phyloP scores from a whole-genome alignment of 169 alveolate species.

The Plasmodium berghei region DNA sequence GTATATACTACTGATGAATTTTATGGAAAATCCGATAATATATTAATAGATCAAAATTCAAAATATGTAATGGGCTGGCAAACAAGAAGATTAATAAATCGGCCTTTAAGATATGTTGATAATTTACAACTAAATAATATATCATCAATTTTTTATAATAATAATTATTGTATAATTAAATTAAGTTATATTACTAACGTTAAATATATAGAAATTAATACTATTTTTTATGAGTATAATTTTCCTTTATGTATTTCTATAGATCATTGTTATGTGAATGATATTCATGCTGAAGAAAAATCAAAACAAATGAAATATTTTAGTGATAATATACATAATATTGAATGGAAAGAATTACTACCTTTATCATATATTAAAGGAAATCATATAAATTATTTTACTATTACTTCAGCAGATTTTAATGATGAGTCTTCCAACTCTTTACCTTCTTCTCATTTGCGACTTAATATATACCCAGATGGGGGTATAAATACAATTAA shows the following conservation, averaged over 20 bases:
- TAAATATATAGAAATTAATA: constrained; percentile 74
- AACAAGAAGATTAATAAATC: constrained; percentile 65
- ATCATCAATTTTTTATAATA: constrained; percentile 54
- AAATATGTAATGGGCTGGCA: constrained; percentile 77
- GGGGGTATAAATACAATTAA: constrained; percentile 76
- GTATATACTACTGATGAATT: constrained; percentile 77
- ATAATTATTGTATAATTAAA: constrained; percentile 73
- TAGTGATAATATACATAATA: constrained; percentile 54
- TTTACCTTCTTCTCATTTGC: constrained; percentile 52
- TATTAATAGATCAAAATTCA: constrained; percentile 58
- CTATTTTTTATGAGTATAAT: constrained; percentile 76
- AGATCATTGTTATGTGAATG: constrained; percentile 56
- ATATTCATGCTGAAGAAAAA: constrained; percentile 63
- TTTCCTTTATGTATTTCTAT: constrained; percentile 71
- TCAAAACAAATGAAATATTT: constrained; percentile 57
- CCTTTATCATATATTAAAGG: constrained; percentile 76
- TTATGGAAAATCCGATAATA: constrained; percentile 73
- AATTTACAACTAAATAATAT: constrained; percentile 63
- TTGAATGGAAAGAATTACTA: constrained; percentile 60
- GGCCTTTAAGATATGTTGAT: constrained; percentile 73
- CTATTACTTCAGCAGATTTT: constrained; percentile 1
- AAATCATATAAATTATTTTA: constrained; percentile 69
- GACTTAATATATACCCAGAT: constrained; percentile 74
- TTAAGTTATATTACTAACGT: constrained; percentile 59
- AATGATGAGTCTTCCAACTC: constrained; percentile 2